A percentile compares a stretch with the other conserved stretches of the same genome.
Evolutionary conservation across 352 stramenopile species (phyloP).

Genomic region (Phytophthora pistaciae): DNA sequence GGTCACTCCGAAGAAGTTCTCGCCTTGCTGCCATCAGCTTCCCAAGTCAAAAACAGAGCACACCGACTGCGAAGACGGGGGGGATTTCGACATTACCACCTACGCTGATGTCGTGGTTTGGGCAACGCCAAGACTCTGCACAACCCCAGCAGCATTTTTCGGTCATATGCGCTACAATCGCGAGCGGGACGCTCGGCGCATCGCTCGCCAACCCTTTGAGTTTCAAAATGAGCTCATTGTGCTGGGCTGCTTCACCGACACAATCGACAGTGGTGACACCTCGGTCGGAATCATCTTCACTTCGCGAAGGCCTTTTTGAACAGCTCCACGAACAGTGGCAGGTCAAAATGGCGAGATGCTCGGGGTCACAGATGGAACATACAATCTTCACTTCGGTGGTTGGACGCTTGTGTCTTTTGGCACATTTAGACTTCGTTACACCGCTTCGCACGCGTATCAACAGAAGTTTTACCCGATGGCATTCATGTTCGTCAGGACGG

Average conservation of each 20-base stretch:
- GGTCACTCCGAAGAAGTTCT: neutral
- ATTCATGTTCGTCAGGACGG: too few relatives aligned
- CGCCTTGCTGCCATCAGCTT: neutral
- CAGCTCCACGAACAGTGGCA: neutral
- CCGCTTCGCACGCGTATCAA: neutral
- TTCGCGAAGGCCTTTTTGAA: conserved; percentile 4
- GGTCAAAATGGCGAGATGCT: neutral
- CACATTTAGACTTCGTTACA: conserved; percentile 4
- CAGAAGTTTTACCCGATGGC: neutral
- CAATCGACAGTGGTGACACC: neutral
- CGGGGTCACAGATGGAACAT: neutral
- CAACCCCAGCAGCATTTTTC: neutral
- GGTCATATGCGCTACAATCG: neutral
- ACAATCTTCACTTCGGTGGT: conserved; percentile 2
- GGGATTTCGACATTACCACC: neutral
- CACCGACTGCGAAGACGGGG: neutral
- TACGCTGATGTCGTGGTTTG: neutral
- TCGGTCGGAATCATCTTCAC: conserved; percentile 8
- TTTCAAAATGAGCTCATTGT: conserved; percentile 10
- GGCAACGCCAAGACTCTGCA: neutral
- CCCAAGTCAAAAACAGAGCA: conserved; percentile 3
- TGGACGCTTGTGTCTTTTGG: neutral
- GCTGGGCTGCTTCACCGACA: conserved; percentile 5
- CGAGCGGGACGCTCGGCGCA: neutral
- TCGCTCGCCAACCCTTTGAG: neutral